Conservation (phyloP, 257 asterid species). For the Nicotiana obtusifolia region DNA sequence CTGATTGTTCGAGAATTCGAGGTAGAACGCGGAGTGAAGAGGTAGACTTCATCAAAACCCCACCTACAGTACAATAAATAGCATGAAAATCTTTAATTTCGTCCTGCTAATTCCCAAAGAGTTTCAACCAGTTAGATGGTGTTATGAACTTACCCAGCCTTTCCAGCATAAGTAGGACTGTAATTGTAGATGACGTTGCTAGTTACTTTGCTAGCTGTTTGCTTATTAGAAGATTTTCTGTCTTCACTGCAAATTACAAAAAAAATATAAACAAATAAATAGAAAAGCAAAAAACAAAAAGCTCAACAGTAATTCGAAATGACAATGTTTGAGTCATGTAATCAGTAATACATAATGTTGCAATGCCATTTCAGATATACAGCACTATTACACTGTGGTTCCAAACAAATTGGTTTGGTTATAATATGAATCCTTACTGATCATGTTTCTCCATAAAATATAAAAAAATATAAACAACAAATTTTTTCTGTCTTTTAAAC, state of each 20-base stretch:
- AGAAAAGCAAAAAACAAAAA: too few relatives aligned
- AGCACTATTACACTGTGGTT: too few relatives aligned
- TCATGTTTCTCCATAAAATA: too few relatives aligned
- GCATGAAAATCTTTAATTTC: background rate
- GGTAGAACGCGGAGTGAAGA: constrained; percentile 32
- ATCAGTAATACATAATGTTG: too few relatives aligned
- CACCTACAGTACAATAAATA: constrained; percentile 39
- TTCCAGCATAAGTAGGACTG: constrained; percentile 81
- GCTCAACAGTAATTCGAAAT: background rate
- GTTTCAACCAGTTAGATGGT: background rate
- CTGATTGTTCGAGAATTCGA: too few relatives aligned
- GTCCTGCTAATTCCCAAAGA: background rate
- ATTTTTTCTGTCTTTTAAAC: too few relatives aligned
- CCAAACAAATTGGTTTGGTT: too few relatives aligned
- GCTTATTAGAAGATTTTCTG: constrained; percentile 71
- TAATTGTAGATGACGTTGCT: constrained; percentile 83
- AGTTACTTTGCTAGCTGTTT: constrained; percentile 47
- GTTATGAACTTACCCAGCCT: constrained; percentile 55
- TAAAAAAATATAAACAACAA: too few relatives aligned
- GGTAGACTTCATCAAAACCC: constrained; percentile 93
- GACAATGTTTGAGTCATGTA: too few relatives aligned
- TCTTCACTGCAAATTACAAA: constrained; percentile 59
- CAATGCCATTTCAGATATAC: too few relatives aligned
- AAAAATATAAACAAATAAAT: background rate
- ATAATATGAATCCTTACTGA: too few relatives aligned